Conservation (phyloP, 495 filamentous ascomycete genomes). For the Aspergillus homomorphus region DNA sequence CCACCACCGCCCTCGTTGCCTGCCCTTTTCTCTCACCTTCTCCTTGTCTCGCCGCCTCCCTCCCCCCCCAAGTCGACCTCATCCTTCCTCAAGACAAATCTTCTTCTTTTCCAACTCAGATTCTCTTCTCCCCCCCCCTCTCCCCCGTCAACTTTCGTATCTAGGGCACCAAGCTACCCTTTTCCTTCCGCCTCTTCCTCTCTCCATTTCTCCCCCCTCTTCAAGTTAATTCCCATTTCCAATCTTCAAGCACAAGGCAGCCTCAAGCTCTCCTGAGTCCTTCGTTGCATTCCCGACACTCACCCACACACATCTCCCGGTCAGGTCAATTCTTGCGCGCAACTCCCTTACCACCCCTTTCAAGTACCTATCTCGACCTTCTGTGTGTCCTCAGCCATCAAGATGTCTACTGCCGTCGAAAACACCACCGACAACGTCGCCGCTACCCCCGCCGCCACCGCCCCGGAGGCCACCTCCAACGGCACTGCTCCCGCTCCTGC, state of each 20-base stretch:
- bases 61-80: slow-evolving; percentile 24
- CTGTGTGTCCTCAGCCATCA: slow-evolving; percentile 46
- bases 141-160: slow-evolving; percentile 41
- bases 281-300: slow-evolving; percentile 10
- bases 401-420: slow-evolving; percentile 58
- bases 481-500: slow-evolving; percentile 73
- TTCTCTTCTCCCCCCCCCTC: neutral
- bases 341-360: slow-evolving; percentile 10
- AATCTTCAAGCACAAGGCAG: slow-evolving; percentile 38
- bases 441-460: slow-evolving; percentile 44
- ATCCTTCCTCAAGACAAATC: slow-evolving; percentile 29
- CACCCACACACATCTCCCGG: slow-evolving; percentile 30
- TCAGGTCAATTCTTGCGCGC: slow-evolving; percentile 22
- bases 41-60: slow-evolving; percentile 20
- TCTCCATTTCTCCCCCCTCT: slow-evolving; percentile 31
- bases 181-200: slow-evolving; percentile 36
- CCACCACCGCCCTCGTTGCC: slow-evolving; percentile 16
- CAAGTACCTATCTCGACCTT: slow-evolving; percentile 12
- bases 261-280: slow-evolving; percentile 41
- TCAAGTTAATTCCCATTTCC: slow-evolving; percentile 48
- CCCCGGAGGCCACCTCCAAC: slow-evolving; percentile 65
- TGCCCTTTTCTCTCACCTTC: slow-evolving; percentile 32
- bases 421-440: slow-evolving; percentile 50
- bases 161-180: slow-evolving; percentile 95
- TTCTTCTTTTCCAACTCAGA: slow-evolving; percentile 28